Evolutionary conservation across 108 stramenopile species (phyloP).

Genomic region (Hondaea fermentalgiana): DNA sequence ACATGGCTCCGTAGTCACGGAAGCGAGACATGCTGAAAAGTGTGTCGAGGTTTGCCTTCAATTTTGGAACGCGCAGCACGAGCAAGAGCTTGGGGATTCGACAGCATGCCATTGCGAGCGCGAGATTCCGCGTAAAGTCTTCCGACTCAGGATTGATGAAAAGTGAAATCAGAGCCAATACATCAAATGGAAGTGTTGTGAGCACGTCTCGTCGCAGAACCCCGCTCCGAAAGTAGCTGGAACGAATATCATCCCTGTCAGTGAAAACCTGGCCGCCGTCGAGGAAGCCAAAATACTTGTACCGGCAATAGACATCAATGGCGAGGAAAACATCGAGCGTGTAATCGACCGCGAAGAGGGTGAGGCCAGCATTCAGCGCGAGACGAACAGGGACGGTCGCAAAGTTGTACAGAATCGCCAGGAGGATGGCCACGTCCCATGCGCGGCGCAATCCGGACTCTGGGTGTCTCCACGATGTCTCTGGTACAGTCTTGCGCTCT

Average conservation of each 20-base stretch:
- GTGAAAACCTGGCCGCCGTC: constrained; percentile 44
- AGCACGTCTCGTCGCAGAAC: not conserved
- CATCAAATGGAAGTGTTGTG: not conserved
- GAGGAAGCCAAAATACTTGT: constrained; percentile 25
- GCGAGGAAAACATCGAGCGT: constrained; percentile 33
- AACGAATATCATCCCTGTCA: constrained; percentile 25
- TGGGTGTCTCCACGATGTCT: constrained; percentile 22
- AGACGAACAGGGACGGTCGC: constrained; percentile 42
- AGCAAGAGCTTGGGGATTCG: constrained; percentile 44
- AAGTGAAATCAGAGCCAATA: not conserved
- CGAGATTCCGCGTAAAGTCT: not conserved
- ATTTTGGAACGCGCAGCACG: constrained; percentile 8
- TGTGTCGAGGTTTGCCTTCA: constrained; percentile 22
- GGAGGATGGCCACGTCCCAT: constrained; percentile 36
- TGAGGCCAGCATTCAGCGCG: constrained; percentile 18
- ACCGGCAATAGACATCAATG: constrained; percentile 40
- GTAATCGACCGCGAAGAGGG: constrained; percentile 34
- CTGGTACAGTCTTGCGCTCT: not conserved
- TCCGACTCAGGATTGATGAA: not conserved
- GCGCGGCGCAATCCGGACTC: constrained; percentile 22
- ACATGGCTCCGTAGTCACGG: not conserved
- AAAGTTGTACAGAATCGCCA: constrained; percentile 36
- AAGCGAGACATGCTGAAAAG: not conserved
- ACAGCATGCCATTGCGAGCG: constrained; percentile 22
- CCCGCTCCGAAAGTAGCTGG: constrained; percentile 15